Evolutionary conservation across 768 basidiomycete genomes (phyloP).

Genomic region (Termitomyces sp.): DNA sequence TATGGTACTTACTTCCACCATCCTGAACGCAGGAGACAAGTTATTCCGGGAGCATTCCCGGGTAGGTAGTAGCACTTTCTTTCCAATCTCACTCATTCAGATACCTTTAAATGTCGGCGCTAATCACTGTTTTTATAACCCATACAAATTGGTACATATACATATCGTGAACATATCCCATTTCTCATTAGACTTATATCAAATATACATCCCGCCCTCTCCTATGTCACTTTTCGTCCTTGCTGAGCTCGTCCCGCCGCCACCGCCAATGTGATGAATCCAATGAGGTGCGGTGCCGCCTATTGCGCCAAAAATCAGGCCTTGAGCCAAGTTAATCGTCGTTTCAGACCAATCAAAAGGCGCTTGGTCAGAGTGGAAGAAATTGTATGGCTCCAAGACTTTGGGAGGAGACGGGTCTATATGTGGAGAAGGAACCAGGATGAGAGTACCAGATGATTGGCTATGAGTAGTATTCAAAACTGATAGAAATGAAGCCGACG

Average conservation of each 20-base stretch:
- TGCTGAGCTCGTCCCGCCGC: background rate
- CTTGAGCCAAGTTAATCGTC: constrained; percentile 28
- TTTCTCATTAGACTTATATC: background rate
- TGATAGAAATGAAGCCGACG: constrained; percentile 49
- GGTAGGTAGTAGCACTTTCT: constrained; percentile 8
- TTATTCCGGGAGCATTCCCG: constrained; percentile 60
- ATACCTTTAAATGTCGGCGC: background rate
- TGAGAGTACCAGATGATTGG: constrained; percentile 20
- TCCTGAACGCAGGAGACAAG: constrained; percentile 61
- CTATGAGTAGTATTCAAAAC: constrained; percentile 19
- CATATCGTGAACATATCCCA: background rate
- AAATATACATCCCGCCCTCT: constrained; percentile 51
- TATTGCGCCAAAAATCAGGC: constrained; percentile 27
- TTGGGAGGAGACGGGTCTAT: constrained; percentile 36
- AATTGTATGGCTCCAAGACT: constrained; percentile 26
- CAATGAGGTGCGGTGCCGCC: constrained; percentile 20
- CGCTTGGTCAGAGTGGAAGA: constrained; percentile 27
- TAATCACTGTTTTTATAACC: background rate
- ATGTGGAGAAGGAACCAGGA: constrained; percentile 46
- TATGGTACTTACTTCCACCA: constrained; percentile 85
- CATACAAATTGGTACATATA: background rate
- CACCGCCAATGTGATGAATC: constrained; percentile 7
- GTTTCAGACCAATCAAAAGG: constrained; percentile 28
- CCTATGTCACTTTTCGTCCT: constrained; percentile 28
- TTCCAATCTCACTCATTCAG: background rate